Evolutionary conservation across 805 yeast species (phyloP), one percentile per base, ranked within the genome.

Genomic region (Hemisphaericaspora nanyangensis): DNA sequence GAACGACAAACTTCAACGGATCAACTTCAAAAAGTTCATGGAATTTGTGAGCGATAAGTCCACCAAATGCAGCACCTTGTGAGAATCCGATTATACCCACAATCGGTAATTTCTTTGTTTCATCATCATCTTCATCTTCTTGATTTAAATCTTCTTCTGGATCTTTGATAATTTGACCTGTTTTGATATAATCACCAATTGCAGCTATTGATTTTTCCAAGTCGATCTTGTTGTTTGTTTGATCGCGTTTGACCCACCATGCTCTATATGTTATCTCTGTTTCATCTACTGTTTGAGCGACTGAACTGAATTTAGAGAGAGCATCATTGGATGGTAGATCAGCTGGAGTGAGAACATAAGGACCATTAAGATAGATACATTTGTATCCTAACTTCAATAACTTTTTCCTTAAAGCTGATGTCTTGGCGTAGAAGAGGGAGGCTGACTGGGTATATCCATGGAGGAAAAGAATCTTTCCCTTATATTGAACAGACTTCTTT

Each of bases 361-460:
- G 96, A 1, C 85, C 98, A 50, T 87, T 85, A 33, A 90, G 65
- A 59, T 84, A 91, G 17, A 80, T 77, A 29, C 87, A 71, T 51
- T 84, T 87, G 49, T 81, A 77, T 34, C 86, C 80, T 25, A 76
- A 68, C 39, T 77, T 71, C 53, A 77, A 73, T 43, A 93, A 65
- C 31, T 80, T 74, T 52, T 93, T 91, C 46, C 98, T 73, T 19
- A 91, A 72, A 3, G 95, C 97, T 2, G 95, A 81, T 0, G 96
- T 82, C 60, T 93, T 91, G 50, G 84, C 86, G 39, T 95, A 83
- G 63, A 91, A 91, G 11, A 82, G 72, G 30, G 82, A 73, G 6
- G 91, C 91, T 45, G 81, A 83, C 68, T 91, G 96, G 12, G 90
- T 79, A 60, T 81, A 89, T 0, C 99, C 98, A 49, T 91, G 99